Evolutionary conservation across 352 stramenopile genomes (phyloP).

Genomic region (Globisporangium camurandrum): DNA sequence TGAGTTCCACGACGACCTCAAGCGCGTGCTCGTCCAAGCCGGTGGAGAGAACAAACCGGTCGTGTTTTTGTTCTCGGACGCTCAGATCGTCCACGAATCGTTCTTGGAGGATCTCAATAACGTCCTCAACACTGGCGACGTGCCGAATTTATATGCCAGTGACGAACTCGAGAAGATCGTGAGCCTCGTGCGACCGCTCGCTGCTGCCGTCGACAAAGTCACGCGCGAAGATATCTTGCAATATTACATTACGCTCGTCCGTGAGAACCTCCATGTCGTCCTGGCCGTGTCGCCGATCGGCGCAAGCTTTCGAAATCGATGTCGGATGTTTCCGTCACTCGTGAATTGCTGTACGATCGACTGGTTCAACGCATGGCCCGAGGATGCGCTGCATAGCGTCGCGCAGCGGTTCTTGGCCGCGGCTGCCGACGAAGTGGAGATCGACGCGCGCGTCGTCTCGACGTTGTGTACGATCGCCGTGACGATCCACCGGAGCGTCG

Average conservation of each 20-base stretch:
- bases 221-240: conserved; percentile 81
- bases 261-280: conserved; percentile 93
- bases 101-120: conserved; percentile 96
- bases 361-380: conserved; percentile 95
- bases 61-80: conserved; percentile 91
- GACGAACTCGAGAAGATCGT: conserved; percentile 91
- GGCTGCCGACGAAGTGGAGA: conserved; percentile 79
- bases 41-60: conserved; percentile 84
- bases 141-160: conserved; percentile 89
- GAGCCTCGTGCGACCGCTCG: conserved; percentile 68
- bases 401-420: conserved; percentile 85
- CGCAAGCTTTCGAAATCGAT: conserved; percentile 87
- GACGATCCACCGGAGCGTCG: conserved; percentile 90
- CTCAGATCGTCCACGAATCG: conserved; percentile 90
- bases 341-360: conserved; percentile 95
- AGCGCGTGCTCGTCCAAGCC: conserved; percentile 87
- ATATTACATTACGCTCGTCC: conserved; percentile 87
- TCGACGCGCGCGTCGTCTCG: conserved; percentile 85
- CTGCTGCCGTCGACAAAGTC: conserved; percentile 68
- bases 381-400: conserved; percentile 90
- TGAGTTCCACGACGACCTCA: conserved; percentile 91
- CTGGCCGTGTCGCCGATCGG: conserved; percentile 91
- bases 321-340: conserved; percentile 91
- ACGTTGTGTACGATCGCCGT: conserved; percentile 90
- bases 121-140: conserved; percentile 90